Percentiles rank a stretch among this genome's conserved stretches.
Evolutionary conservation across 495 filamentous ascomycete genomes (phyloP).

Genomic region (Ramalina intermedia): DNA sequence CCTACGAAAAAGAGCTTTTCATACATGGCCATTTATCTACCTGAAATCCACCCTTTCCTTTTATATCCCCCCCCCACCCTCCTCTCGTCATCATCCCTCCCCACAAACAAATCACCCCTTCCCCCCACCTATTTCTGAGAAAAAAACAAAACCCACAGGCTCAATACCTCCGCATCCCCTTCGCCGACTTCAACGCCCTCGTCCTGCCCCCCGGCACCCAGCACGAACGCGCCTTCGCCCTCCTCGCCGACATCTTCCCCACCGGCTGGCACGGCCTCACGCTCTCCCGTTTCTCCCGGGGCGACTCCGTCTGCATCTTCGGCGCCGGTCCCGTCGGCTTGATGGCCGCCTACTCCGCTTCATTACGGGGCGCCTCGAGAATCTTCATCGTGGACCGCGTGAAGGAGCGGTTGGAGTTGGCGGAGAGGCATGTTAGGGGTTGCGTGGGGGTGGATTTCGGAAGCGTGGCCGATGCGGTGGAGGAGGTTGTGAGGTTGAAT

Average conservation of each 20-base stretch:
- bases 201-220: constrained; percentile 27
- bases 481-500: constrained; percentile 17
- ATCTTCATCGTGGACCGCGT: constrained; percentile 43
- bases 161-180: constrained; percentile 41
- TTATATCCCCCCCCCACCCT: no score
- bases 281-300: constrained; percentile 37
- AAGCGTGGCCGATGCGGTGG: constrained; percentile 23
- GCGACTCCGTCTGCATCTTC: constrained; percentile 40
- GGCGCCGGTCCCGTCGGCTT: constrained; percentile 39
- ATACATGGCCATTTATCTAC: no score
- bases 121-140: background rate
- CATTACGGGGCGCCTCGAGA: constrained; percentile 35
- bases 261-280: constrained; percentile 46
- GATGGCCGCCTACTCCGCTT: constrained; percentile 41
- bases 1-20: no score
- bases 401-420: constrained; percentile 32
- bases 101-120: background rate
- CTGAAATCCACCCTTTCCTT: no score
- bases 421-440: constrained; percentile 33
- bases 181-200: constrained; percentile 42
- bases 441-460: constrained; percentile 25
- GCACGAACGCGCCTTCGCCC: constrained; percentile 32
- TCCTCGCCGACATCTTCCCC: constrained; percentile 44
- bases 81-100: no score
- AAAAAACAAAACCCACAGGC: constrained; percentile 19